Evolutionary conservation across 805 yeast species (phyloP).

Genomic region (Yueomyces sinensis): DNA sequence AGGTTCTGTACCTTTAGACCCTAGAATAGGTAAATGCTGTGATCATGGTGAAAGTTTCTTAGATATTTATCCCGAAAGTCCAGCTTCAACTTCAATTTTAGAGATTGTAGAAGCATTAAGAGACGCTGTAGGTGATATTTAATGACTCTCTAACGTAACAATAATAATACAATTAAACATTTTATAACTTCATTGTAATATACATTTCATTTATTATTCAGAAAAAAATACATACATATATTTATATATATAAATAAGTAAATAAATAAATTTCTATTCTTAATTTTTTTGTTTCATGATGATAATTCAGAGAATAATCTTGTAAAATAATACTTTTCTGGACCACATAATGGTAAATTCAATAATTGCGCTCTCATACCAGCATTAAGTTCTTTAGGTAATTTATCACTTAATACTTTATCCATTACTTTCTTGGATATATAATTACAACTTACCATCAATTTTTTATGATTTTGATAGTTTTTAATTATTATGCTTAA

Average conservation of each 20-base stretch:
- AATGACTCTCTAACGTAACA: too few relatives aligned
- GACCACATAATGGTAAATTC: constrained; percentile 15
- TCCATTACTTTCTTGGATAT: constrained; percentile 35
- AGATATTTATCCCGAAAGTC: constrained; percentile 79
- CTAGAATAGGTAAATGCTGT: constrained; percentile 81
- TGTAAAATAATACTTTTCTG: constrained; percentile 21
- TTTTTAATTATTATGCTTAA: constrained; percentile 29
- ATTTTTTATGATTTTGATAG: constrained; percentile 18
- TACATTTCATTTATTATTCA: too few relatives aligned
- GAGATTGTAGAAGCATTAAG: constrained; percentile 66
- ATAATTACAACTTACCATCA: constrained; percentile 37
- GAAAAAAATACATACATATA: too few relatives aligned
- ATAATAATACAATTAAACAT: too few relatives aligned
- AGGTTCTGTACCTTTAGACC: constrained; percentile 93
- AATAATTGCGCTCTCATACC: constrained; percentile 3
- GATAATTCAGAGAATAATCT: too few relatives aligned
- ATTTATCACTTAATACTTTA: not conserved
- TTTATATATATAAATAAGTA: too few relatives aligned
- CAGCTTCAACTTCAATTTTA: constrained; percentile 77
- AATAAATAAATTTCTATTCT: too few relatives aligned
- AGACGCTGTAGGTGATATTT: constrained; percentile 34
- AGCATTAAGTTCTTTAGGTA: not conserved
- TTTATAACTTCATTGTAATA: too few relatives aligned
- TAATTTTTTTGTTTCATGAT: too few relatives aligned
- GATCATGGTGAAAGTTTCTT: constrained; percentile 78